A percentile compares a stretch with the other conserved stretches of the same genome.
Conservation (phyloP, 495 filamentous ascomycete species). For the Talaromyces wortmannii region DNA sequence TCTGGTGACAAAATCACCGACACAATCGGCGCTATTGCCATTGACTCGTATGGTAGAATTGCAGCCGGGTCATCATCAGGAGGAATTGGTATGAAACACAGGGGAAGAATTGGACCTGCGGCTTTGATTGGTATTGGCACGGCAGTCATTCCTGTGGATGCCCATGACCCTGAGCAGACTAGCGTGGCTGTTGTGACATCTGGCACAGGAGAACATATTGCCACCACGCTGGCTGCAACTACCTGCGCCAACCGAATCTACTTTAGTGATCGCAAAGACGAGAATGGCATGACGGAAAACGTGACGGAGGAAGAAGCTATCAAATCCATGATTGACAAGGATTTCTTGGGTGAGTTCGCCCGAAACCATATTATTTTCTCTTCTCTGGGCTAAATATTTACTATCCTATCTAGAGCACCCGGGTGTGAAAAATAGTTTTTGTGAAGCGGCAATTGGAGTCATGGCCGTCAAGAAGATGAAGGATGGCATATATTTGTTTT, state of each 20-base stretch:
- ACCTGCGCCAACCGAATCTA: conserved; percentile 74
- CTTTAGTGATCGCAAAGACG: conserved; percentile 50
- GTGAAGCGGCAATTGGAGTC: conserved; percentile 72
- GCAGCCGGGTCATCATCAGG: conserved; percentile 97
- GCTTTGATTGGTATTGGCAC: conserved; percentile 89
- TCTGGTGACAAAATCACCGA: conserved; percentile 64
- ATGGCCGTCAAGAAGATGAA: conserved; percentile 74
- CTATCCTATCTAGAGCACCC: conserved; percentile 51
- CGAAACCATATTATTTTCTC: background rate
- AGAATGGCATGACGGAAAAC: conserved; percentile 52
- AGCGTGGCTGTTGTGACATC: conserved; percentile 76
- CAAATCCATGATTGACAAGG: conserved; percentile 59
- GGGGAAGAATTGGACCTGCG: conserved; percentile 83
- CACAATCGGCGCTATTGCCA: conserved; percentile 90
- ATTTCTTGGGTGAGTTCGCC: conserved; percentile 61
- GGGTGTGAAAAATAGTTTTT: conserved; percentile 63
- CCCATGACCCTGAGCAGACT: conserved; percentile 50
- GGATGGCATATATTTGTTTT: conserved; percentile 69
- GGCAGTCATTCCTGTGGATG: conserved; percentile 67
- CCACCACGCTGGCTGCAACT: conserved; percentile 76
- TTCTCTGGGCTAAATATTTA: conserved; percentile 11
- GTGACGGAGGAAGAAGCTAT: conserved; percentile 68
- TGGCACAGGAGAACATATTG: conserved; percentile 96
- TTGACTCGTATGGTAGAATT: conserved; percentile 79
- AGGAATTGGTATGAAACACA: conserved; percentile 98